Evolutionary conservation across 2,329 filamentous ascomycete genomes (phyloP).

Genomic region (Cladophialophora chaetospira): DNA sequence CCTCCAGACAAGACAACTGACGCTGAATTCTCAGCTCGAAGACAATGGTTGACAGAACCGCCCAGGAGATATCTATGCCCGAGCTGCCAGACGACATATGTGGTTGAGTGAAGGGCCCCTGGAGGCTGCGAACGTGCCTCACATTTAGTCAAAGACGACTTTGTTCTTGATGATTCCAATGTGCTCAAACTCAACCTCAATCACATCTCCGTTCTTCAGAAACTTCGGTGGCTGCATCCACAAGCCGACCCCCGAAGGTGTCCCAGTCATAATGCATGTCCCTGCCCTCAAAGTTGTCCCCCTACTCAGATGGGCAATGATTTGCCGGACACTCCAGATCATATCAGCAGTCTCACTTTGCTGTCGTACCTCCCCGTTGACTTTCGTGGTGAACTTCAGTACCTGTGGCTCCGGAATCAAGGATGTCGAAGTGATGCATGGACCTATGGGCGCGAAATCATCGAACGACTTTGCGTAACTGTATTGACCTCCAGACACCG

Average conservation of each 20-base stretch:
- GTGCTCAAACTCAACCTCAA: slow-evolving; percentile 50
- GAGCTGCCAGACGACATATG: no score
- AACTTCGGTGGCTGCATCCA: slow-evolving; percentile 44
- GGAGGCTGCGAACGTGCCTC: no score
- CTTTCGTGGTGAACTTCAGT: slow-evolving; percentile 38
- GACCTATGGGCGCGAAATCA: slow-evolving; percentile 41
- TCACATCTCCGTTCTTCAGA: slow-evolving; percentile 42
- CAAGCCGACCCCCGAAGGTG: slow-evolving; percentile 47
- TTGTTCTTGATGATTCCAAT: slow-evolving; percentile 42
- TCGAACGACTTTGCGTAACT: slow-evolving; percentile 46
- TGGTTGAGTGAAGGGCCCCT: no score
- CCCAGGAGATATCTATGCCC: no score
- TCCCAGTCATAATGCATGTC: slow-evolving; percentile 46
- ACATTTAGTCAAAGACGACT: no score
- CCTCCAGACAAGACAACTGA: no score
- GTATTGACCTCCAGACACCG: slow-evolving; percentile 51
- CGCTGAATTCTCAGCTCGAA: no score
- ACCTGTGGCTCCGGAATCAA: slow-evolving; percentile 38
- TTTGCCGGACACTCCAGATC: slow-evolving; percentile 43
- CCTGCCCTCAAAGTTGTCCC: slow-evolving; percentile 43
- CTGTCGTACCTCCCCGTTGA: slow-evolving; percentile 44
- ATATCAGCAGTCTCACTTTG: slow-evolving; percentile 42
- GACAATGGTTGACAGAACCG: no score
- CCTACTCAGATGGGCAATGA: slow-evolving; percentile 40
- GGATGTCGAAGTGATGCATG: slow-evolving; percentile 38